Conservation (phyloP, 495 filamentous ascomycete species). For the Evernia prunastri region DNA sequence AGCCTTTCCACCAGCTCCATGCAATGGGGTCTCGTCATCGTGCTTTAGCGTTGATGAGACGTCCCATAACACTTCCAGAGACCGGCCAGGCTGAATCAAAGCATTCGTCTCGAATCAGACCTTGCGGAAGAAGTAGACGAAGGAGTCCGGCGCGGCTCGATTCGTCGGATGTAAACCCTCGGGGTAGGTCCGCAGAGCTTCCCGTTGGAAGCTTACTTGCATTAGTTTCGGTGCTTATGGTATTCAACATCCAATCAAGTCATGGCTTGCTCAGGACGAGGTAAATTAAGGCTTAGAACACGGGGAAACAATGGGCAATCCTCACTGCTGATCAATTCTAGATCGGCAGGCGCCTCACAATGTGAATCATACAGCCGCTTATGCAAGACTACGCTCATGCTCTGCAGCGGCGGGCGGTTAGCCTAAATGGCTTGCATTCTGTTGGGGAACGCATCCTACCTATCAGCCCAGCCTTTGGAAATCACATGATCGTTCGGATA, state of each 20-base stretch:
- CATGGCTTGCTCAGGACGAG: neutral
- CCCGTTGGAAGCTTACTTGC: neutral
- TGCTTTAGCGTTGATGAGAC: neutral
- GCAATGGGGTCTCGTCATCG: neutral
- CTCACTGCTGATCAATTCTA: neutral
- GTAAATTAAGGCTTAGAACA: neutral
- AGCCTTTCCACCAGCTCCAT: neutral
- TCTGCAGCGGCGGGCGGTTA: neutral
- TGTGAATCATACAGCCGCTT: neutral
- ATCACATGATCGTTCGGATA: neutral
- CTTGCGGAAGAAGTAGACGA: neutral
- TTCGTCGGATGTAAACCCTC: neutral
- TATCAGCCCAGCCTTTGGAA: neutral
- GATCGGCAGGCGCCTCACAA: neutral
- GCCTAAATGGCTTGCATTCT: neutral
- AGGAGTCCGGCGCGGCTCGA: neutral
- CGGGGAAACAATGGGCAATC: neutral
- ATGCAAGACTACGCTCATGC: neutral
- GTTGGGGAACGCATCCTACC: neutral
- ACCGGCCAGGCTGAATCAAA: neutral
- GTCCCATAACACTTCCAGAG: neutral
- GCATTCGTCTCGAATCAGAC: neutral
- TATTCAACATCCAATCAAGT: neutral
- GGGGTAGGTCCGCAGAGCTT: neutral
- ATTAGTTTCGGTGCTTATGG: neutral